Percentiles rank a stretch among this genome's conserved stretches.
Evolutionary conservation across 164 flowering plant species (phyloP).

Genomic region (Magnolia kwangsiensis): DNA sequence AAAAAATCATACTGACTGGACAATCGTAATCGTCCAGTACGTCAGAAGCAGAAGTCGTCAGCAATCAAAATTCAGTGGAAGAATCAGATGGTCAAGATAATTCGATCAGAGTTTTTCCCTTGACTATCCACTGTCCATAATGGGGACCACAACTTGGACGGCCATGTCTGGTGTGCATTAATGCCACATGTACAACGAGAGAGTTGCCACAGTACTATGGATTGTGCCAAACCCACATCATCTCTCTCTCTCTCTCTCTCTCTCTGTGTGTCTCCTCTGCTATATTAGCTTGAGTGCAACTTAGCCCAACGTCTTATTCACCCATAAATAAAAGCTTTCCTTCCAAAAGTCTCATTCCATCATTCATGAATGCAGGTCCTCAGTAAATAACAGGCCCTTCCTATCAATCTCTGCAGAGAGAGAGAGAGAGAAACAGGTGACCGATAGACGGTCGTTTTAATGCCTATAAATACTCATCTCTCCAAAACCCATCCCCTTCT

Average conservation of each 20-base stretch:
- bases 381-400: slow-evolving; percentile 13
- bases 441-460: slow-evolving; percentile 17
- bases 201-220: not conserved
- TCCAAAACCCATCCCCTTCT: slow-evolving; percentile 31
- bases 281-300: slow-evolving; percentile 10
- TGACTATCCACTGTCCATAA: too few species aligned
- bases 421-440: not conserved
- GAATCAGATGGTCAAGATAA: too few species aligned
- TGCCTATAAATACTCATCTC: slow-evolving; percentile 5
- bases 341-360: slow-evolving; percentile 28
- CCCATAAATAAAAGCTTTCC: slow-evolving; percentile 26
- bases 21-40: not conserved
- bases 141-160: too few species aligned
- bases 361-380: slow-evolving; percentile 16
- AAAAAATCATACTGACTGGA: not conserved
- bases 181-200: not conserved
- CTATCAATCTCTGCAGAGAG: slow-evolving; percentile 1
- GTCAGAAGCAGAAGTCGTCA: slow-evolving; percentile 6
- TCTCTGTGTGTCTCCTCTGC: not conserved
- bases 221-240: not conserved
- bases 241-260: not conserved
- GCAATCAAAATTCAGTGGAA: too few species aligned
- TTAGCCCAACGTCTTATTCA: slow-evolving; percentile 18
- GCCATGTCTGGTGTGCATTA: too few species aligned
- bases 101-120: too few species aligned